Evolutionary conservation across 2,329 filamentous ascomycete genomes (phyloP).

Genomic region (Monilinia fructigena): DNA sequence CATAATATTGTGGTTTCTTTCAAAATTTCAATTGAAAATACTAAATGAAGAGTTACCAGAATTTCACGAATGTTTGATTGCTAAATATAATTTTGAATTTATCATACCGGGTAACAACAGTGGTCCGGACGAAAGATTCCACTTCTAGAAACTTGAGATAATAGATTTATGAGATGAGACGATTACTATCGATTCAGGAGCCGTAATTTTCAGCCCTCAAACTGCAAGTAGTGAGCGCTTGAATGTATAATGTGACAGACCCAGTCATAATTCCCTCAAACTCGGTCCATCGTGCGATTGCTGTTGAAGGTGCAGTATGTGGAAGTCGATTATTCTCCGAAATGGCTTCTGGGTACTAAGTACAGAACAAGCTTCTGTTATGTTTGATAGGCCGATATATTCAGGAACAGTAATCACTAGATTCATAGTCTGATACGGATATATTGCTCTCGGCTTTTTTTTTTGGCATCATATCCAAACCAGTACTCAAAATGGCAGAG

Average conservation of each 20-base stretch:
- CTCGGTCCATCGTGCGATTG: not conserved
- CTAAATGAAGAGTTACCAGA: not conserved
- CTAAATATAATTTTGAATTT: not conserved
- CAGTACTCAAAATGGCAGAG: not conserved
- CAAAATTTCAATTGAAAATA: not conserved
- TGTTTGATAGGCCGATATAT: constrained; percentile 23
- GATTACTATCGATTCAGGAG: constrained; percentile 2
- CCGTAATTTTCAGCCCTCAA: not conserved
- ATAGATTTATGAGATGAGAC: not conserved
- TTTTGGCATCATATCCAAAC: not conserved
- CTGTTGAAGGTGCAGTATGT: constrained; percentile 16
- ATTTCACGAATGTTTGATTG: not conserved
- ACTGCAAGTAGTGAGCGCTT: not conserved
- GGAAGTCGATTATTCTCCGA: constrained; percentile 26
- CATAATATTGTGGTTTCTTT: not conserved
- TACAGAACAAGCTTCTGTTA: constrained; percentile 5
- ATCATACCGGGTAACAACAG: not conserved
- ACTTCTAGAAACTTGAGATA: constrained; percentile 3
- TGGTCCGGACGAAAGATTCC: not conserved
- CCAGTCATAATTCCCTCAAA: not conserved
- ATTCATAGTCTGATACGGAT: constrained; percentile 8
- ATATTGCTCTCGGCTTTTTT: constrained; percentile 1
- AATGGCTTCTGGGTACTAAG: constrained; percentile 15
- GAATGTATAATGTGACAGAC: not conserved
- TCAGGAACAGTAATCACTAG: constrained; percentile 24